Conservation (phyloP, 73 alveolate species). For the Diophrys appendiculata region DNA sequence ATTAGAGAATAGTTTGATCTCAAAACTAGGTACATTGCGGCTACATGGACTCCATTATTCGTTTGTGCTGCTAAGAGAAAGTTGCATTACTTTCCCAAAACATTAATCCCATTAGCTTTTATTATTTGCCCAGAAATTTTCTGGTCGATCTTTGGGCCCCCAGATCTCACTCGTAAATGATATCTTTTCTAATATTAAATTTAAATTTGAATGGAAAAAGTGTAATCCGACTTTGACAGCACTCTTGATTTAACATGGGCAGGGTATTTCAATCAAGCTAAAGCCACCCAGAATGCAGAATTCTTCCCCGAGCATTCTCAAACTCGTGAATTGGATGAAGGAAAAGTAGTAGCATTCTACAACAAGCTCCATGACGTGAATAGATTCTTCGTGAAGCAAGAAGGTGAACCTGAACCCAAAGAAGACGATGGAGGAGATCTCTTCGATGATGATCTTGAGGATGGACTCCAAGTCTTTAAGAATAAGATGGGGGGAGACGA, state of each 20-base stretch:
- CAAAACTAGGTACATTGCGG: neutral
- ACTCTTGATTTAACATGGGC: neutral
- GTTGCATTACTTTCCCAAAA: neutral
- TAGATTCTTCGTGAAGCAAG: conserved; percentile 36
- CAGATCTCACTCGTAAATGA: no score
- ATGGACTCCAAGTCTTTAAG: conserved; percentile 63
- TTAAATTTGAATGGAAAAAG: conserved; percentile 33
- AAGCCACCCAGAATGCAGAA: neutral
- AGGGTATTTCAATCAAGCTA: conserved; percentile 1
- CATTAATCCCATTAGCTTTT: no score
- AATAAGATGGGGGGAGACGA: conserved; percentile 40
- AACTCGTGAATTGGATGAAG: conserved; percentile 1
- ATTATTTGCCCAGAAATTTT: neutral
- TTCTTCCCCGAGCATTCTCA: conserved; percentile 19
- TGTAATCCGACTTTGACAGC: conserved; percentile 6
- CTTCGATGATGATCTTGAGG: conserved; percentile 59
- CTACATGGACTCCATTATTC: neutral
- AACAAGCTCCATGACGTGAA: conserved; percentile 44
- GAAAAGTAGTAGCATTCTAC: conserved; percentile 21
- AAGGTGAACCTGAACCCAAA: conserved; percentile 32
- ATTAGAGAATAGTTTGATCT: neutral
- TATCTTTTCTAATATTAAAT: neutral
- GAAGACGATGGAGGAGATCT: conserved; percentile 41
- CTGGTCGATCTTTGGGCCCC: conserved; percentile 1
- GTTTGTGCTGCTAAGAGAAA: neutral